Evolutionary conservation across 441 rosid genomes (phyloP), one percentile per base, ranked within the genome.

Genomic region (Codiaeum variegatum): DNA sequence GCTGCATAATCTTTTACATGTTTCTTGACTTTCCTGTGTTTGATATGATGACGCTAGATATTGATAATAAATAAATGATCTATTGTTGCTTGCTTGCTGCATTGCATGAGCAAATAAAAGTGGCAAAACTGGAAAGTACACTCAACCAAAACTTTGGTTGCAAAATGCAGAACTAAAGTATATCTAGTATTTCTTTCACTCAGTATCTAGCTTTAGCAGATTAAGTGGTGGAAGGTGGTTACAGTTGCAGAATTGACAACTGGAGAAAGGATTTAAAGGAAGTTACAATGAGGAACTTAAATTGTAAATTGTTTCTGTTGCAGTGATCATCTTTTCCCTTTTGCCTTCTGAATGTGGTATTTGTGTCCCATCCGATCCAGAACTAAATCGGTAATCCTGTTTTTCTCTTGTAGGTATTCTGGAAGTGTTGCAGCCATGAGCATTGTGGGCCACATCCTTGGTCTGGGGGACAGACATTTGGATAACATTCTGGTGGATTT

Each of bases 351-450:
- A 51, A 55, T 71, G 34, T 28, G 7, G 62, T 23, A 13, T 32
- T 56, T 74, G 9, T 52, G 21, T 42, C 26, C 42, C 11, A 40
- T 65, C 28, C 46, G 10, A 64, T 38, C 59, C 34, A 15, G 52
- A 26, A 62, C 19, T 70, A 71, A 46, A 59, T 32, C 52, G 10
- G 46, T 67, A 8, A 19, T 78, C 58, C n/a, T 75, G 1, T 80
- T 75, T 60, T 74, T 73, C 34, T 64, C 75, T 83, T 85, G 82
- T 84, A 95, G 99, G 89, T 95, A 90, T 81, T 85, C 97, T 74
- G 93, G 95, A 76, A 95, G 95, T 76, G 88, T 93, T 80, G 99
- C 99, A 67, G 96, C 97, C 79, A 95, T 93, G 99, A 93, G 99
- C 80, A 92, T 95, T 83, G 98, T 93, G 65, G 99, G 99, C 69